phyloP scores from a whole-genome alignment of 176 grass and related monocot species.

The Elaeis guineensis region DNA sequence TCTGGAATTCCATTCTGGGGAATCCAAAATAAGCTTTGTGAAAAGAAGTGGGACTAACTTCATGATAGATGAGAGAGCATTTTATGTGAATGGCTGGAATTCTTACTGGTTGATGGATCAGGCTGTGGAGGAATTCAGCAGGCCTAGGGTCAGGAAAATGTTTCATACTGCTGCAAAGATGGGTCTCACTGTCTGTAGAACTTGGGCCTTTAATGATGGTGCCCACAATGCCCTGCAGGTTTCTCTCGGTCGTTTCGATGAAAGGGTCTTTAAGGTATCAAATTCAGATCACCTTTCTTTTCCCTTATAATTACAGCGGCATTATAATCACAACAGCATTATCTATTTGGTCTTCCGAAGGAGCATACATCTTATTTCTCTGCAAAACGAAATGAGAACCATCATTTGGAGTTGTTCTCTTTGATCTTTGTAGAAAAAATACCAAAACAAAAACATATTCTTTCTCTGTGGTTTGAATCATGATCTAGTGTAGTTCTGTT shows the following conservation, averaged over 20 bases:
- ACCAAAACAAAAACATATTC: too few species aligned
- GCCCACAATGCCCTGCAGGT: slow-evolving; percentile 82
- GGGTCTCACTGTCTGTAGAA: slow-evolving; percentile 91
- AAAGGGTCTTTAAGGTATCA: slow-evolving; percentile 64
- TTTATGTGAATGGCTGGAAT: slow-evolving; percentile 97
- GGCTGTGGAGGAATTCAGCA: slow-evolving; percentile 52
- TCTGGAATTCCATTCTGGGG: slow-evolving; percentile 25
- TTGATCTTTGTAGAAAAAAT: too few species aligned
- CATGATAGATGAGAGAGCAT: slow-evolving; percentile 39
- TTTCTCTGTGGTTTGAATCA: too few species aligned
- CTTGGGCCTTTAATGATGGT: slow-evolving; percentile 97
- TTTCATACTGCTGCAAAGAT: slow-evolving; percentile 44
- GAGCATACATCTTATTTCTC: too few species aligned
- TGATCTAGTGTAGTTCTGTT: too few species aligned
- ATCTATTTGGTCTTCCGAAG: too few species aligned
- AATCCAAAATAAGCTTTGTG: slow-evolving; percentile 45
- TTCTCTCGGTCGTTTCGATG: slow-evolving; percentile 63
- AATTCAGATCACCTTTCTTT: background rate
- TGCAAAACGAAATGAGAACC: too few species aligned
- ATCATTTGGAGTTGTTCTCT: too few species aligned
- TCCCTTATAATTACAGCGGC: too few species aligned
- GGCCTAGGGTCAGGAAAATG: slow-evolving; percentile 47
- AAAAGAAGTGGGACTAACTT: slow-evolving; percentile 55
- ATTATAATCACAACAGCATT: too few species aligned
- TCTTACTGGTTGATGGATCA: slow-evolving; percentile 99